These are phyloP conservation scores for Gaertneriomyces sp. DNA, from an alignment of 192 early-diverging fungal species.

Conservation along the genomic window DNA sequence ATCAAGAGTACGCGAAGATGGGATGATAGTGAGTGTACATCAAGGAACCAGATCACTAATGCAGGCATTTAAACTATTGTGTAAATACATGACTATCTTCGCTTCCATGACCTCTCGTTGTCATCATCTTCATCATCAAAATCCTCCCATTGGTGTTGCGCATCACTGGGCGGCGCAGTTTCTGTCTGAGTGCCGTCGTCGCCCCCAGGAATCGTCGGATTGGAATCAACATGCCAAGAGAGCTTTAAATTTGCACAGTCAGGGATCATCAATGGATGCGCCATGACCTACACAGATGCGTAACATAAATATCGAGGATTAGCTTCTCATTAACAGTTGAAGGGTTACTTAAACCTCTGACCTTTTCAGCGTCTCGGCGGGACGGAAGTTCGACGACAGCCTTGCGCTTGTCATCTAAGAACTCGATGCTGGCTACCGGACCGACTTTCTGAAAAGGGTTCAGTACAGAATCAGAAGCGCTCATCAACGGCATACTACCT, in stretches of 20 bases:
- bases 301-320: too few species aligned
- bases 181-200: too few species aligned
- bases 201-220: too few species aligned
- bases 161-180: neutral
- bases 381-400: constrained; percentile 54
- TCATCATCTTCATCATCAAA: constrained; percentile 5
- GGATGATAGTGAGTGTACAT: too few species aligned
- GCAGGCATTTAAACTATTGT: too few species aligned
- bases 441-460: constrained; percentile 41
- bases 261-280: too few species aligned
- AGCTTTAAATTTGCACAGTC: too few species aligned
- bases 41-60: too few species aligned
- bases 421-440: constrained; percentile 40
- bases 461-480: neutral
- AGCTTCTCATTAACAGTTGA: too few species aligned
- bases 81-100: neutral
- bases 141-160: neutral
- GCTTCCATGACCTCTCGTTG: constrained; percentile 10
- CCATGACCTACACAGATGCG: too few species aligned
- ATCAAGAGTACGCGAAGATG: too few species aligned
- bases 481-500: constrained; percentile 46
- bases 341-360: constrained; percentile 11
- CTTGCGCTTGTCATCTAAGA: constrained; percentile 38
- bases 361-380: constrained; percentile 57
- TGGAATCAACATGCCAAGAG: too few species aligned